A percentile compares a stretch with the other conserved stretches of the same genome.
Evolutionary conservation across 305 asterid genomes (phyloP).

Genomic region (Solanum hybrid): DNA sequence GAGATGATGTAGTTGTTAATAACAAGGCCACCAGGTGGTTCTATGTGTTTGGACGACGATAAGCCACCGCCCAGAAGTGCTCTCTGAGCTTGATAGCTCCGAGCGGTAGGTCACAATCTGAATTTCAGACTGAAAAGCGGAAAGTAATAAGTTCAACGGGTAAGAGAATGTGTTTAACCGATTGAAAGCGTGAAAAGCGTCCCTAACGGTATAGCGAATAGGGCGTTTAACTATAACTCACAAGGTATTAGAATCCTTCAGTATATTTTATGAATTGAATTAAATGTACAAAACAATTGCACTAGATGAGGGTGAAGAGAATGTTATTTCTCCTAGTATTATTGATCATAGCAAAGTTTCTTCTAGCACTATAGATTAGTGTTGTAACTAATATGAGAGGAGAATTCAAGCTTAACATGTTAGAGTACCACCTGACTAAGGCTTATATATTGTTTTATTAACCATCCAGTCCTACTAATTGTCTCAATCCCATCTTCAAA

Average conservation of each 20-base stretch:
- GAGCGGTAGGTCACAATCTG: too few species aligned
- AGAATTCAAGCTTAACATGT: neutral
- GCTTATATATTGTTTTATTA: neutral
- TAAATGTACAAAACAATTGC: neutral
- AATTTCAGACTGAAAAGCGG: too few species aligned
- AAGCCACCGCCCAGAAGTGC: too few species aligned
- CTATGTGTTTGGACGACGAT: too few species aligned
- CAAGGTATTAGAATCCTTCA: neutral
- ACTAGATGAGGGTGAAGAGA: neutral
- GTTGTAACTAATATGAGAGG: neutral
- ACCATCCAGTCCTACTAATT: neutral
- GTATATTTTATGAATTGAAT: neutral
- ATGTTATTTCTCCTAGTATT: neutral
- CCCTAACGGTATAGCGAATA: too few species aligned
- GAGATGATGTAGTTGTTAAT: too few species aligned
- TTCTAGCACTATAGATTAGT: neutral
- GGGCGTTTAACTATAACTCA: too few species aligned
- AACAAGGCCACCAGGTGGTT: too few species aligned
- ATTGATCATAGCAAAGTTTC: neutral
- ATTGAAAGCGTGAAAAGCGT: too few species aligned
- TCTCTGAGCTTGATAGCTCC: too few species aligned
- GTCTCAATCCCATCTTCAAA: neutral
- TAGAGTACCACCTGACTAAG: neutral
- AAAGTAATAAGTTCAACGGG: too few species aligned
- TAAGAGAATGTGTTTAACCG: too few species aligned